These are phyloP conservation scores for Candida gigantensis DNA, from an alignment of 1,139 yeast genomes.

Conservation along the genomic window DNA sequence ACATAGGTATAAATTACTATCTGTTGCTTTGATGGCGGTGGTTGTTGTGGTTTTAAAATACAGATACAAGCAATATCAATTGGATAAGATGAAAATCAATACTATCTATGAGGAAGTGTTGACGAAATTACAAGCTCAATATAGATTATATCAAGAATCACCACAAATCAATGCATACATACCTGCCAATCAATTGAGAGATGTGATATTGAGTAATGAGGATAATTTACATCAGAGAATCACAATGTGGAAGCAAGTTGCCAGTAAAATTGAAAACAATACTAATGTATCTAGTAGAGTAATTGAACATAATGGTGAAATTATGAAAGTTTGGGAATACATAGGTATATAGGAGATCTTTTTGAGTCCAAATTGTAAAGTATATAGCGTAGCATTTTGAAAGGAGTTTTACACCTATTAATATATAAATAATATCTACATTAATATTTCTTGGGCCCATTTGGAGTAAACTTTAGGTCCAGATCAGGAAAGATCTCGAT, in stretches of 20 bases:
- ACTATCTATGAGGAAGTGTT: conserved; percentile 46
- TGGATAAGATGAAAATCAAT: conserved; percentile 33
- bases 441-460: too few species aligned
- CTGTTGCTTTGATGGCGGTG: conserved; percentile 29
- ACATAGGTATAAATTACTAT: conserved; percentile 30
- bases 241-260: conserved; percentile 65
- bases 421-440: too few species aligned
- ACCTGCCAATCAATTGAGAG: conserved; percentile 78
- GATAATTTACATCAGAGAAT: conserved; percentile 45
- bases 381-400: too few species aligned
- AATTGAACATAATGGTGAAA: conserved; percentile 80
- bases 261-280: conserved; percentile 62
- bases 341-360: conserved; percentile 49
- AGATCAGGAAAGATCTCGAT: too few species aligned
- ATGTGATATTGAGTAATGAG: conserved; percentile 56
- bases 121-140: conserved; percentile 45
- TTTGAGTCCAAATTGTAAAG: too few species aligned
- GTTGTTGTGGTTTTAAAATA: conserved; percentile 29
- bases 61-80: conserved; percentile 33
- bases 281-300: conserved; percentile 60
- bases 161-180: conserved; percentile 45
- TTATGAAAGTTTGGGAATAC: conserved; percentile 92
- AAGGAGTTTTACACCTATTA: too few species aligned
- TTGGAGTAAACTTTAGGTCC: too few species aligned
- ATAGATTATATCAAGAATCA: conserved; percentile 25